Conservation (phyloP, 2,329 filamentous ascomycete genomes). For the Colletotrichum kahawae region DNA sequence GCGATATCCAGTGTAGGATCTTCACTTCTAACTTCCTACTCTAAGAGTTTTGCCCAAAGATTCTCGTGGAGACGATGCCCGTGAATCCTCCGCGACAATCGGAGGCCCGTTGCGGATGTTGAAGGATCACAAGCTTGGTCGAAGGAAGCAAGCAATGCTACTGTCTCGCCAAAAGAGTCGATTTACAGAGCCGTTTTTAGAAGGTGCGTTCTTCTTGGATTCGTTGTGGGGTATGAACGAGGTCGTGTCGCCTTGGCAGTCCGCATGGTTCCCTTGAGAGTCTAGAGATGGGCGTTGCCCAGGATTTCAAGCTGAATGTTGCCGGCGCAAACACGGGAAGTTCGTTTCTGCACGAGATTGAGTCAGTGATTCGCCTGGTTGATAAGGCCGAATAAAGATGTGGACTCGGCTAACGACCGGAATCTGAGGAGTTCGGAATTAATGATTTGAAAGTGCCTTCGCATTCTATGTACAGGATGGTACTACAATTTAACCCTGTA, state of each 20-base stretch:
- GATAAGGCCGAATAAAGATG: not conserved
- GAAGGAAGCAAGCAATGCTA: not conserved
- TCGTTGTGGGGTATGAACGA: not conserved
- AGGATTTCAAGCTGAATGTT: not conserved
- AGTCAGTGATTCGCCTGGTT: not conserved
- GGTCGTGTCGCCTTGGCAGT: not conserved
- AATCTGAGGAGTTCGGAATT: not conserved
- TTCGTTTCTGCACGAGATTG: not conserved
- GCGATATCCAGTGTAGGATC: accelerated
- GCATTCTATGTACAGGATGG: not conserved
- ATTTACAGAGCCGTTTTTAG: not conserved
- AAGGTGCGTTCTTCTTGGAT: not conserved
- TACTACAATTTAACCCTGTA: not conserved
- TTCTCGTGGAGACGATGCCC: not conserved
- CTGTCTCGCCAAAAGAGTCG: not conserved
- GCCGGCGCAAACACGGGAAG: not conserved
- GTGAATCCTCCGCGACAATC: not conserved
- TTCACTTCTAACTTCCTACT: accelerated
- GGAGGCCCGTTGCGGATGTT: not conserved
- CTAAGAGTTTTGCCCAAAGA: accelerated
- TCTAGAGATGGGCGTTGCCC: not conserved
- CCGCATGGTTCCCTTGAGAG: not conserved
- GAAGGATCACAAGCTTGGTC: not conserved
- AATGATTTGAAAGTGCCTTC: not conserved
- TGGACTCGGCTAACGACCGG: not conserved